phyloP scores from a whole-genome alignment of 192 early-diverging fungal species.

The Dissophora globulifera region DNA sequence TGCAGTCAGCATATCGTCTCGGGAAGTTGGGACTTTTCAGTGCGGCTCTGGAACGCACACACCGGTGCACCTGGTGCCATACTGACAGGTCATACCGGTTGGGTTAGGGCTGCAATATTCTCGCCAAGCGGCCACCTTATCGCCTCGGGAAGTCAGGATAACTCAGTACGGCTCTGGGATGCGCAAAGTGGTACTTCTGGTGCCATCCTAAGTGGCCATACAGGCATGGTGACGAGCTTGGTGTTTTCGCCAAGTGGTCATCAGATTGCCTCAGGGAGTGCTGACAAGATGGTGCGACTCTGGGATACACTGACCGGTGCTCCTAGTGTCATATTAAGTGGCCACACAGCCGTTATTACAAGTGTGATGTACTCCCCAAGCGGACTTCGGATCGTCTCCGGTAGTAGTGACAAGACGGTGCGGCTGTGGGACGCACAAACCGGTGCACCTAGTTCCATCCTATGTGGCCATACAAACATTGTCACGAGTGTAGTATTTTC shows the following conservation, averaged over 20 bases:
- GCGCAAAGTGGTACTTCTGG: neutral
- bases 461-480: too few relatives aligned
- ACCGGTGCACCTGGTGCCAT: neutral
- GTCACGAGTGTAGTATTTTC: too few relatives aligned
- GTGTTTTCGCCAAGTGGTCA: conserved; percentile 91
- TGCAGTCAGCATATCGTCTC: neutral
- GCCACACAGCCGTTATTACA: too few relatives aligned
- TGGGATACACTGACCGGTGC: conserved; percentile 14
- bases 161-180: conserved; percentile 17
- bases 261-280: conserved; percentile 85
- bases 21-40: neutral
- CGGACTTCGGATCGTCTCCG: too few relatives aligned
- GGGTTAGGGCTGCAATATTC: neutral
- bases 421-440: too few relatives aligned
- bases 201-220: conserved; percentile 31
- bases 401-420: too few relatives aligned
- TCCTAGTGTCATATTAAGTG: too few relatives aligned
- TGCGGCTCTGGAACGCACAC: conserved; percentile 8
- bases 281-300: conserved; percentile 81
- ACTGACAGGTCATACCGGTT: neutral
- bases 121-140: neutral
- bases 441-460: too few relatives aligned
- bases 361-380: too few relatives aligned
- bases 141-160: conserved; percentile 3
- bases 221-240: conserved; percentile 27